A percentile compares a stretch with the other conserved stretches of the same genome.
Conservation (phyloP, 1,284 basidiomycete species). For the Fistulina hepatica region DNA sequence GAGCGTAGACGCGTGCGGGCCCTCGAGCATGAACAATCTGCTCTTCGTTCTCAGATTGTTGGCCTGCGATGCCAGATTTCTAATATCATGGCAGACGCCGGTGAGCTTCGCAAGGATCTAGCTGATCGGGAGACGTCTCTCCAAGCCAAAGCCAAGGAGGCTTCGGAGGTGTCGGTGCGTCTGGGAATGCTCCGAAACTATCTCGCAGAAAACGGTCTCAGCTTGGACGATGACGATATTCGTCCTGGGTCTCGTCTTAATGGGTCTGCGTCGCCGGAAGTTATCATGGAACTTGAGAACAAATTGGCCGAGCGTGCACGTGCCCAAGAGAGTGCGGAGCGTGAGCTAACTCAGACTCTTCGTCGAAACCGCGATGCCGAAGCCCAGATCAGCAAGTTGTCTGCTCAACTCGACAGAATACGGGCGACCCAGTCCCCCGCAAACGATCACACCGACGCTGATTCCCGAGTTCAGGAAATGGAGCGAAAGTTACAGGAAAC, state of each 20-base stretch:
- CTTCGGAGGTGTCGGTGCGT: conserved; percentile 67
- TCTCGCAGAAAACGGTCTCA: conserved; percentile 81
- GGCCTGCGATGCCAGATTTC: conserved; percentile 72
- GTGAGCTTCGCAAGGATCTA: conserved; percentile 61
- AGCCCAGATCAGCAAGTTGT: conserved; percentile 51
- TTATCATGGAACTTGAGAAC: conserved; percentile 61
- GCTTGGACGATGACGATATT: conserved; percentile 60
- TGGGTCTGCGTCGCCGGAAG: conserved; percentile 36
- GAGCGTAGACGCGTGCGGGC: conserved; percentile 59
- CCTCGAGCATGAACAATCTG: conserved; percentile 60
- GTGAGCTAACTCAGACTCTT: conserved; percentile 52
- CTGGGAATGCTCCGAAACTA: conserved; percentile 77
- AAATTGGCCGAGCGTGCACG: conserved; percentile 63
- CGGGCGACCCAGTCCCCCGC: conserved; percentile 44
- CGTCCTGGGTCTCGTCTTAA: conserved; percentile 32
- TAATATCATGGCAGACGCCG: conserved; percentile 60
- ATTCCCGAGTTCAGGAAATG: conserved; percentile 51
- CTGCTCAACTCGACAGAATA: conserved; percentile 54
- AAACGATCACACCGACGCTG: conserved; percentile 29
- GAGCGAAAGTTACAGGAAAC: conserved; percentile 73
- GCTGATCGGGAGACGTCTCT: conserved; percentile 61
- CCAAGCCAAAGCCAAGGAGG: conserved; percentile 55
- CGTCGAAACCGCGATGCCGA: conserved; percentile 67
- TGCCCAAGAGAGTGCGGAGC: conserved; percentile 63
- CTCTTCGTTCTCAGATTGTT: conserved; percentile 69